A percentile compares a stretch with the other conserved stretches of the same genome.
Conservation (phyloP, 2,329 filamentous ascomycete species). For the Stagonosporopsis rhizophila region DNA sequence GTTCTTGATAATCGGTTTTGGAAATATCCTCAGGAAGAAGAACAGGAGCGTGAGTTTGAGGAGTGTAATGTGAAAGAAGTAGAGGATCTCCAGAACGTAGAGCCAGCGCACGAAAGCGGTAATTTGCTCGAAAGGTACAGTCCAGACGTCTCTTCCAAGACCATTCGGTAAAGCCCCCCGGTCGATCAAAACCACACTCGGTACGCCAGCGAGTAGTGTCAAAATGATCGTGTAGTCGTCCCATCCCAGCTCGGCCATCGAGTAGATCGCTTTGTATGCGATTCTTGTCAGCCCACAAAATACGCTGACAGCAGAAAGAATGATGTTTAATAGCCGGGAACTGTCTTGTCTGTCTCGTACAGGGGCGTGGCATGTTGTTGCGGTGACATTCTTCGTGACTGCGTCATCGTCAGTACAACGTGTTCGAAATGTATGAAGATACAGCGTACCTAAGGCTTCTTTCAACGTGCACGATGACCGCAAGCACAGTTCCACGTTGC, state of each 20-base stretch:
- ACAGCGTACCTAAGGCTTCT: slow-evolving; percentile 24
- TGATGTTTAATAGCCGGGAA: slow-evolving; percentile 45
- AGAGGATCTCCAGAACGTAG: slow-evolving; percentile 44
- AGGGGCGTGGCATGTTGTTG: slow-evolving; percentile 49
- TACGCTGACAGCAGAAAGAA: slow-evolving; percentile 45
- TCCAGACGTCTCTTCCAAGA: slow-evolving; percentile 62
- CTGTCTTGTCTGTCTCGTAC: slow-evolving; percentile 44
- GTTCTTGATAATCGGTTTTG: slow-evolving; percentile 23
- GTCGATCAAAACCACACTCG: slow-evolving; percentile 38
- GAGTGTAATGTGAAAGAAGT: slow-evolving; percentile 41
- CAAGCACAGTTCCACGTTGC: slow-evolving; percentile 21
- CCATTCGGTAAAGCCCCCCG: slow-evolving; percentile 43
- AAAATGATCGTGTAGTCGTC: slow-evolving; percentile 48
- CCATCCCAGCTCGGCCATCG: slow-evolving; percentile 44
- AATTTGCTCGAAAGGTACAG: slow-evolving; percentile 52
- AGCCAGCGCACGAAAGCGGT: slow-evolving; percentile 51
- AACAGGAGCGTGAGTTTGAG: slow-evolving; percentile 40
- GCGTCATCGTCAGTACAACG: slow-evolving; percentile 2
- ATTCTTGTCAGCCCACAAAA: slow-evolving; percentile 47
- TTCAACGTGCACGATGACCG: slow-evolving; percentile 25
- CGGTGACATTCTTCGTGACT: slow-evolving; percentile 54
- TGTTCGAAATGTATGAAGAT: not conserved
- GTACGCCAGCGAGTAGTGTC: slow-evolving; percentile 31
- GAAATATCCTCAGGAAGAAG: slow-evolving; percentile 42
- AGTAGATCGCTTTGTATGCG: slow-evolving; percentile 47